Percentiles rank a stretch among this genome's conserved stretches.
These are phyloP conservation scores for Achlya hypogyna DNA, from an alignment of 352 stramenopile genomes.

Conservation along the genomic window DNA sequence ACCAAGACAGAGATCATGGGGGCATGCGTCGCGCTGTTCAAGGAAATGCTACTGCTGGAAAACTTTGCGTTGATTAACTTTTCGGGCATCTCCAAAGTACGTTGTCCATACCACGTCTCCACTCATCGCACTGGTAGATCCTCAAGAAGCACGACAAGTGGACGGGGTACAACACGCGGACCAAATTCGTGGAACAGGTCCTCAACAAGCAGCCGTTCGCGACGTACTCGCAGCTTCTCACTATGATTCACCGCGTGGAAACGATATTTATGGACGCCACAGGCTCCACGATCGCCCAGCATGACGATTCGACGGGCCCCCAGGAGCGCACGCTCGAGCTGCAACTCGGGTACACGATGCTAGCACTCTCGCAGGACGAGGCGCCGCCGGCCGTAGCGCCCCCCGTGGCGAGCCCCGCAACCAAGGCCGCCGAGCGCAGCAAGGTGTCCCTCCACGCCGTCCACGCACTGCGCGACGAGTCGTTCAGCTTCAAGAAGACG, in stretches of 20 bases:
- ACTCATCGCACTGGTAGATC: conserved; percentile 32
- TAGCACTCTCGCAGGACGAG: background rate
- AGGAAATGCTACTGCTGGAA: conserved; percentile 77
- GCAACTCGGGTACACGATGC: conserved; percentile 19
- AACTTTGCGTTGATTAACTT: conserved; percentile 89
- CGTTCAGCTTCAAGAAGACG: conserved; percentile 56
- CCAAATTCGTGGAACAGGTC: conserved; percentile 86
- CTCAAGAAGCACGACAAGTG: conserved; percentile 88
- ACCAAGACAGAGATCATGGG: conserved; percentile 51
- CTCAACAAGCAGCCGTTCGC: conserved; percentile 84
- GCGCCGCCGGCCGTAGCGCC: background rate
- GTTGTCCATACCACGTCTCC: background rate
- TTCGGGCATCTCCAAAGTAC: conserved; percentile 79
- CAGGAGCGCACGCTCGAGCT: conserved; percentile 4
- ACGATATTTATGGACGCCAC: conserved; percentile 84
- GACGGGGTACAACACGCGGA: conserved; percentile 84
- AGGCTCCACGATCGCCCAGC: conserved; percentile 76
- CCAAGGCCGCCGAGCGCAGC: background rate
- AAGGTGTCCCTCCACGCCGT: conserved; percentile 60
- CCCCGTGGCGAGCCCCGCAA: background rate
- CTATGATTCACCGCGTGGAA: conserved; percentile 82
- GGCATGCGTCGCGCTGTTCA: conserved; percentile 72
- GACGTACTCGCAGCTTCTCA: conserved; percentile 70
- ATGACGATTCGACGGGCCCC: conserved; percentile 33
- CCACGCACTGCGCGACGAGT: conserved; percentile 63